phyloP scores from a whole-genome alignment of 176 grass and related monocot genomes.

The Raddia guianensis region DNA sequence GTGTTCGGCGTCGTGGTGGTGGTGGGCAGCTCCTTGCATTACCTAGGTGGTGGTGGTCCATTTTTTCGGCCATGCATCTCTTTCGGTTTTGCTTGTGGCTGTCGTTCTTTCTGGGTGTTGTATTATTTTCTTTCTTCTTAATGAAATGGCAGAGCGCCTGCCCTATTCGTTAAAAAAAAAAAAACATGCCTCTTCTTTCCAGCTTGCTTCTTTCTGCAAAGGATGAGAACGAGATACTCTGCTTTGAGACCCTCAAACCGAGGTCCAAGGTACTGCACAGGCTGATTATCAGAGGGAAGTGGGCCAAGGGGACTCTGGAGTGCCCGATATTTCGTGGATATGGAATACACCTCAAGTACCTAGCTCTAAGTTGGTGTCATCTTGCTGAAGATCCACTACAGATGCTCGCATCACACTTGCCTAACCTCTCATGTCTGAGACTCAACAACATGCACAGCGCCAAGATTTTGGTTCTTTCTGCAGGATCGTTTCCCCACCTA shows the following conservation, averaged over 20 bases:
- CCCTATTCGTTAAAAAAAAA: no score
- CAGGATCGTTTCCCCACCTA: constrained; percentile 21
- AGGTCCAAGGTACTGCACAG: not conserved
- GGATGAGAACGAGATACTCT: constrained; percentile 16
- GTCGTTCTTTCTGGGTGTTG: no score
- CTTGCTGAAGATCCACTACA: constrained; percentile 32
- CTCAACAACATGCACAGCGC: constrained; percentile 29
- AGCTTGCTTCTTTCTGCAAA: constrained; percentile 34
- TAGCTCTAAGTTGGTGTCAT: constrained; percentile 21
- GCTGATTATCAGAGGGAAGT: constrained; percentile 33
- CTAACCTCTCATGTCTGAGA: constrained; percentile 27
- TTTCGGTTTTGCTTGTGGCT: no score
- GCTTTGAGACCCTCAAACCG: not conserved
- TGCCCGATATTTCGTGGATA: not conserved
- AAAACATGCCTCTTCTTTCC: not conserved
- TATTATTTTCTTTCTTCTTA: no score
- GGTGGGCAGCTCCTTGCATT: no score
- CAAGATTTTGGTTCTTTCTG: constrained; percentile 17
- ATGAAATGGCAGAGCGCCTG: no score
- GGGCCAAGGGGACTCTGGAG: not conserved
- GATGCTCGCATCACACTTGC: constrained; percentile 12
- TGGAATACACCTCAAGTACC: constrained; percentile 26
- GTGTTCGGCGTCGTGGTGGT: no score
- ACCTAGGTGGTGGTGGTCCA: no score
- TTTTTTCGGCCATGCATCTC: no score